Evolutionary conservation across 2,329 filamentous ascomycete species (phyloP), one percentile per base, ranked within the genome.

Genomic region (Malbranchea zuffiana): DNA sequence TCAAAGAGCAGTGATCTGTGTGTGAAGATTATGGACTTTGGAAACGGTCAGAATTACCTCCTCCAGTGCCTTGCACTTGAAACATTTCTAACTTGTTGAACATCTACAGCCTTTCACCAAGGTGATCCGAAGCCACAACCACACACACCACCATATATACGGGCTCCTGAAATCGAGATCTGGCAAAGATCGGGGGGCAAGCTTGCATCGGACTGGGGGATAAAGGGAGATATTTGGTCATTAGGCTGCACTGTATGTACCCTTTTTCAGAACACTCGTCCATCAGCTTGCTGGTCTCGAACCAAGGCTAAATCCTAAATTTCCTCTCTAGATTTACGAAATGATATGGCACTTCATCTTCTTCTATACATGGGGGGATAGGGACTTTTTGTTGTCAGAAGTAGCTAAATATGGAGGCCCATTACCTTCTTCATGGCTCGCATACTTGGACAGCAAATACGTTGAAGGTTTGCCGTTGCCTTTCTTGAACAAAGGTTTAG

Each of bases 1-100:
- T 21, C 23, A 13, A 38, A 32, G 21, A 38, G 28, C 28, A 32
- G 32, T 12, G 29, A 38, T 10, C 17, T 27, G 7, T 18, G 19
- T 23, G 36, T 32, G 11, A 38, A 38, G 36, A 33, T 32, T 20
- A 32, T 32, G 4, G 36, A 32, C n/a, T 38, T 32, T 32, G 19
- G 20, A 26, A 38, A 38, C 27, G 29, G 36, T 38, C n/a, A 32
- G 36, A n/a, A 32, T 13, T 28, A 15, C 6, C 16, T 15, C 34
- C 18, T 36, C 16, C 3, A 28, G 12, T 10, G 19, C 7, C 19
- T 19, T 37, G 13, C 23, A n/a, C 8, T 24, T 24, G 6, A 5
- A 31, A n/a, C n/a, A n/a, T n/a, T n/a, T 37, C 12, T 32, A 31
- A 37, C 26, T 25, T 21, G 20, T n/a, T 25, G 12, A 33, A 5